These are phyloP conservation scores for Nicotiana sylvestris DNA, from an alignment of 257 asterid species.

Conservation along the genomic window DNA sequence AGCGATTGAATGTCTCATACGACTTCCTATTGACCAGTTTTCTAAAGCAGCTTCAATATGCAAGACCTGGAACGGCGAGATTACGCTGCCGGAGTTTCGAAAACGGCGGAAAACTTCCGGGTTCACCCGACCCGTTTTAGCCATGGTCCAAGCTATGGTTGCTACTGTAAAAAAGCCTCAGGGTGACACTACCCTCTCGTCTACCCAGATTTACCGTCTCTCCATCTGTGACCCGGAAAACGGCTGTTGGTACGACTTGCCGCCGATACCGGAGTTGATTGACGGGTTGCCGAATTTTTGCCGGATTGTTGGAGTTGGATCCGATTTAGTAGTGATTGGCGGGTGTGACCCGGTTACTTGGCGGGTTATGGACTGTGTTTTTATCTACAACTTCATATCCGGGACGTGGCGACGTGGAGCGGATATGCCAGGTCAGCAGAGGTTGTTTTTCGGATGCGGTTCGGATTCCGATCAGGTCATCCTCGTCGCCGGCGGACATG, in stretches of 20 bases:
- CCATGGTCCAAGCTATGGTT: conserved; percentile 15
- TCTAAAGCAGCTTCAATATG: conserved; percentile 18
- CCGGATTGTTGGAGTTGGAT: conserved; percentile 16
- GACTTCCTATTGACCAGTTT: conserved; percentile 11
- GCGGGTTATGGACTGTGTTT: conserved; percentile 12
- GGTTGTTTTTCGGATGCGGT: conserved; percentile 20
- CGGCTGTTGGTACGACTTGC: conserved; percentile 12
- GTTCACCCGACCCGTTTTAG: conserved; percentile 16
- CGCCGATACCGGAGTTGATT: conserved; percentile 16
- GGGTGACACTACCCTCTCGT: background rate
- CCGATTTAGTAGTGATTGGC: conserved; percentile 22
- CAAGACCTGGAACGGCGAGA: conserved; percentile 10
- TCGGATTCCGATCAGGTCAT: conserved; percentile 3
- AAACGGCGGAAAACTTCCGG: background rate
- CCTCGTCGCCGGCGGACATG: conserved; percentile 28
- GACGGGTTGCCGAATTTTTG: conserved; percentile 25
- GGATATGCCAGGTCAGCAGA: conserved; percentile 19
- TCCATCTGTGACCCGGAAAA: conserved; percentile 13
- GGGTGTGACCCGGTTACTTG: conserved; percentile 23
- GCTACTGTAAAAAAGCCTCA: background rate
- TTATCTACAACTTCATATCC: conserved; percentile 13
- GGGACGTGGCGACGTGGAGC: conserved; percentile 25
- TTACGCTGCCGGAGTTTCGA: conserved; percentile 16
- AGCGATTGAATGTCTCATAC: conserved; percentile 21
- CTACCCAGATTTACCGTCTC: conserved; percentile 5